Conservation (phyloP, 1,139 yeast genomes). For the Saccharomyces pastorianus region DNA sequence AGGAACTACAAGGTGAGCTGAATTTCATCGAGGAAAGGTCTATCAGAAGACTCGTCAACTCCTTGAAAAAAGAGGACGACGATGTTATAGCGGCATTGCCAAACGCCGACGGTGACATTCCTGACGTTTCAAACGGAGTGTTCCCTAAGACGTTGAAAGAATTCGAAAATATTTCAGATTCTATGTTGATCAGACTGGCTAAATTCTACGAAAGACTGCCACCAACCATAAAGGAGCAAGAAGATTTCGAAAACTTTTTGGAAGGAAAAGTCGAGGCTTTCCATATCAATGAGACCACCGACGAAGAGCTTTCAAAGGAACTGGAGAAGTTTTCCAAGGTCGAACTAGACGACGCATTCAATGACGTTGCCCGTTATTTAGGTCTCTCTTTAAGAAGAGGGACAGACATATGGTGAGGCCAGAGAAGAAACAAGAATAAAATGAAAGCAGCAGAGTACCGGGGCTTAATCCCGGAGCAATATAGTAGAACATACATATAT, state of each 20-base stretch:
- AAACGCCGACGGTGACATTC: slow-evolving; percentile 70
- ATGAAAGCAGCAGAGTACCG: too few relatives aligned
- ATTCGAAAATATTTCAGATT: slow-evolving; percentile 41
- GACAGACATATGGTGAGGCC: slow-evolving; percentile 40
- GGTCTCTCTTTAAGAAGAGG: slow-evolving; percentile 55
- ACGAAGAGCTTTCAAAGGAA: slow-evolving; percentile 26
- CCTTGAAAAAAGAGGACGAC: slow-evolving; percentile 34
- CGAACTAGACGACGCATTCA: slow-evolving; percentile 45
- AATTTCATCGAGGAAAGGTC: slow-evolving; percentile 62
- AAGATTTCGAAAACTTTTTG: slow-evolving; percentile 40
- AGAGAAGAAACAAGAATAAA: slow-evolving; percentile 34
- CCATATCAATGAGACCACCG: slow-evolving; percentile 21
- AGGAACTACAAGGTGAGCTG: slow-evolving; percentile 82
- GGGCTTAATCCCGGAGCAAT: too few relatives aligned
- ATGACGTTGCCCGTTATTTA: slow-evolving; percentile 58
- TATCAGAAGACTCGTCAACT: slow-evolving; percentile 50
- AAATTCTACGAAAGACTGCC: slow-evolving; percentile 64
- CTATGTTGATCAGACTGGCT: slow-evolving; percentile 45
- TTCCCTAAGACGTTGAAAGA: slow-evolving; percentile 58
- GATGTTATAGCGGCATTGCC: slow-evolving; percentile 49
- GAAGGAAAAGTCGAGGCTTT: slow-evolving; percentile 39
- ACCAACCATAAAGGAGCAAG: slow-evolving; percentile 42
- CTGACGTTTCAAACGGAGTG: slow-evolving; percentile 34
- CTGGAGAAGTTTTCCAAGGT: slow-evolving; percentile 36
- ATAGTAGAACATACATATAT: not conserved